Evolutionary conservation across 2,329 filamentous ascomycete species (phyloP).

Genomic region (Colletotrichum cordylinicola): DNA sequence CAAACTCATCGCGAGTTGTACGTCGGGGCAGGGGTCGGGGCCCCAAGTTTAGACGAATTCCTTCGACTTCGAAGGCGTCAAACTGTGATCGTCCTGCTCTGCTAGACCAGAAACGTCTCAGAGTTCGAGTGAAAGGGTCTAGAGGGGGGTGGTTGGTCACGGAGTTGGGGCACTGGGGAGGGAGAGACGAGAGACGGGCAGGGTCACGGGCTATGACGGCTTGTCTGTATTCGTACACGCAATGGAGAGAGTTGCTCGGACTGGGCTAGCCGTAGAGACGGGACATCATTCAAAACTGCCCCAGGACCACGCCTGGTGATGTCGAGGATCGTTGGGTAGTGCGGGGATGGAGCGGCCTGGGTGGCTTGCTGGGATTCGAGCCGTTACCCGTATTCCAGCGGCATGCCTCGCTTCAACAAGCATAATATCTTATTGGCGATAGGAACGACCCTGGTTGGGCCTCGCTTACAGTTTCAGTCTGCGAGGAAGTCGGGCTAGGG

Average conservation of each 20-base stretch:
- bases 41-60: conserved; percentile 10
- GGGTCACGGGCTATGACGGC: conserved; percentile 11
- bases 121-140: conserved; percentile 6
- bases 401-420: background rate
- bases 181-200: background rate
- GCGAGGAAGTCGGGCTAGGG: background rate
- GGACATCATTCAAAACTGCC: background rate
- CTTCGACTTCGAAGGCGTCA: conserved; percentile 3
- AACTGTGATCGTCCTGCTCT: conserved; percentile 7
- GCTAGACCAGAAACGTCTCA: conserved; percentile 17
- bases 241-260: conserved; percentile 3
- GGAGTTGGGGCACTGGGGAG: background rate
- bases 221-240: background rate
- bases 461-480: conserved; percentile 20
- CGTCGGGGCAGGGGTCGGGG: background rate
- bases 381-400: background rate
- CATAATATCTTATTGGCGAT: conserved; percentile 5
- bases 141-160: background rate
- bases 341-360: background rate
- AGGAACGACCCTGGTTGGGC: background rate
- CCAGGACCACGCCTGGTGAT: background rate
- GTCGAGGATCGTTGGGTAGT: background rate
- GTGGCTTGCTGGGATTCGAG: background rate
- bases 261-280: conserved; percentile 2
- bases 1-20: background rate